Base-by-base conservation (phyloP, 805 yeast species). In the Metschnikowia aberdeeniae region DNA sequence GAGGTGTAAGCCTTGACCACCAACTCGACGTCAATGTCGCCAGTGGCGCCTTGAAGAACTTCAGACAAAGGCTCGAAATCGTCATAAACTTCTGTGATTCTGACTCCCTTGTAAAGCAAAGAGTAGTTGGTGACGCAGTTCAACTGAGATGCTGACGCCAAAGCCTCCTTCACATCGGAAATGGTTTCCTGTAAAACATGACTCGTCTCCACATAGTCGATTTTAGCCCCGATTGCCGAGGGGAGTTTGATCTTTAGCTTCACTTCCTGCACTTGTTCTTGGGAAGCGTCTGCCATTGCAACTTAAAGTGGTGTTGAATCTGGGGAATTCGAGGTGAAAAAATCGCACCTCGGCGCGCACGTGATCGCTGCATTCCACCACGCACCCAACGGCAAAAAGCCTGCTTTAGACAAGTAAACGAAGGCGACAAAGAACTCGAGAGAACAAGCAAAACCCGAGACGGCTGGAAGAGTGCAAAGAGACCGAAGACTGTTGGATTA, bases 71-170 rank as follows among this genome's bases (percentile, higher is more conserved):
- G 44, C 17, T 56, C 49, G 28, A 64, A 50, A 19, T 65, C 71
- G 40, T 64, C 67, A 34, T 57, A 60, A 3, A 34, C 38, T 5
- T 59, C 63, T 12, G 63, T 54, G 29, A 71, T 44, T 40, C 66
- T 61, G 39, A 57, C 53, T 19, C 70, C 75, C 6, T 67, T 60
- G 35, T 58, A 59, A 34, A 56, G 59, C 17, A 86, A 67, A 3
- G 73, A 63, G 58, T 78, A 88, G 53, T 80, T 76, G 27, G 95
- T 83, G 54, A 76, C 72, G 40, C 80, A 82, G 53, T 73, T 73
- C 35, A 84, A 76, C 22, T 71, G 69, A 8, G 84, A 78, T 27
- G 80, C 63, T n/a, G 79, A 64, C n/a, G 74, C 64, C 40, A 87
- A 63, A 12, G 84, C 73, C 57, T 79, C 80, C 49, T 69, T 73